These are phyloP conservation scores for Ilyonectria sp. DNA, from an alignment of 2,329 filamentous ascomycete species.

Conservation along the genomic window DNA sequence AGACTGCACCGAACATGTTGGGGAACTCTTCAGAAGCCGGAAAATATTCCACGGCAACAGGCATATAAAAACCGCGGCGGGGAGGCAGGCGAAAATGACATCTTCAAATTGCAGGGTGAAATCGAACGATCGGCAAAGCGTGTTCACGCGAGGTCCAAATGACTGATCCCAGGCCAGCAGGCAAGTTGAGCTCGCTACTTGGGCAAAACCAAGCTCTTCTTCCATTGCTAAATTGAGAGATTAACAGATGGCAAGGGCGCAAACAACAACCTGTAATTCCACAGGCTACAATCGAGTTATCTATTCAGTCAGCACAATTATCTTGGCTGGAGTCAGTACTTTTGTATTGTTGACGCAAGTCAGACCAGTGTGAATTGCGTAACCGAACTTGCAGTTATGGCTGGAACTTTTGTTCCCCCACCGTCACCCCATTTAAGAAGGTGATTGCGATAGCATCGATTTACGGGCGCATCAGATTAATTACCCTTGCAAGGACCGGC, in stretches of 20 bases:
- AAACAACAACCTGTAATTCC: neutral
- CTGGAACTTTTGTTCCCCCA: no score
- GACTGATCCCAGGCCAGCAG: neutral
- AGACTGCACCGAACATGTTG: constrained; percentile 15
- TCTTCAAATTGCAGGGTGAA: constrained; percentile 50
- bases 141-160: constrained; percentile 44
- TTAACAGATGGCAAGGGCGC: neutral
- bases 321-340: no score
- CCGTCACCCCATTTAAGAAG: no score
- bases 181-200: neutral
- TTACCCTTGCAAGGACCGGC: no score
- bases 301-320: neutral
- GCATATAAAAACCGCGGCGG: constrained; percentile 37
- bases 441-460: no score
- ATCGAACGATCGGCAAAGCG: constrained; percentile 46
- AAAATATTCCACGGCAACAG: constrained; percentile 29
- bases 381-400: no score
- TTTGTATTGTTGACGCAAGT: no score
- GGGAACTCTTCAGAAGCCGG: constrained; percentile 10
- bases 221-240: neutral
- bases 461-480: no score
- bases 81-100: constrained; percentile 42
- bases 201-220: neutral
- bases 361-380: no score
- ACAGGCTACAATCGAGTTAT: neutral